Evolutionary conservation across 768 basidiomycete genomes (phyloP).

Genomic region (button mushroom (Agaricus bisporus)): DNA sequence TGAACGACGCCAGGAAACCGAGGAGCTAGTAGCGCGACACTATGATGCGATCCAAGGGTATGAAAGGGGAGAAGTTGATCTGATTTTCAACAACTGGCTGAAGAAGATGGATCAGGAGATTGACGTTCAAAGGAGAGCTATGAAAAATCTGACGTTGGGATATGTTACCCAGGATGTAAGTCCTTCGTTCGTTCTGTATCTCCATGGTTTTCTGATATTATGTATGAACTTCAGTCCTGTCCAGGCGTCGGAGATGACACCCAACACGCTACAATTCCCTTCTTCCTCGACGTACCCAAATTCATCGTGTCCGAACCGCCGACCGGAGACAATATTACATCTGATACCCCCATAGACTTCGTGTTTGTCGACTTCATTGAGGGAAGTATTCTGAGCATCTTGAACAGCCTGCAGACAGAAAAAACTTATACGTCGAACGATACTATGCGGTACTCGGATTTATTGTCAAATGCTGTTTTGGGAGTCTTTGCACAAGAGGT

Average conservation of each 20-base stretch:
- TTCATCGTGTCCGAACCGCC: conserved; percentile 57
- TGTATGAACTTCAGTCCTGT: conserved; percentile 41
- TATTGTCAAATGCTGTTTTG: conserved; percentile 44
- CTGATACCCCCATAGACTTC: conserved; percentile 55
- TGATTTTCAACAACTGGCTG: conserved; percentile 50
- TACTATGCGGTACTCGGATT: conserved; percentile 46
- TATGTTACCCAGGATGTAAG: conserved; percentile 71
- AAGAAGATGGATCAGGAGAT: conserved; percentile 43
- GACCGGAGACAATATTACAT: conserved; percentile 25
- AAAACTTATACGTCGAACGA: conserved; percentile 48
- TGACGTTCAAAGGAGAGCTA: conserved; percentile 33
- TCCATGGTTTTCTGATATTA: neutral
- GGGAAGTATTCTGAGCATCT: conserved; percentile 37
- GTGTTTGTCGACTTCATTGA: conserved; percentile 73
- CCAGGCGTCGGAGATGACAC: conserved; percentile 75
- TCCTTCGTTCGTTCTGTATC: neutral
- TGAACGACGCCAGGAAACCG: conserved; percentile 17
- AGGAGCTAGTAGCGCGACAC: conserved; percentile 23
- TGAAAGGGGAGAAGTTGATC: conserved; percentile 43
- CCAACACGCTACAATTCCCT: conserved; percentile 54
- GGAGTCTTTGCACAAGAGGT: conserved; percentile 48
- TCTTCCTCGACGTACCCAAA: conserved; percentile 39
- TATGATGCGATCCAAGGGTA: conserved; percentile 33
- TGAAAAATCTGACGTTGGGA: conserved; percentile 56
- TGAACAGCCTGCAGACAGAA: conserved; percentile 49